These are phyloP conservation scores for Meira nashicola DNA, from an alignment of 1,284 basidiomycete species.

Conservation along the genomic window DNA sequence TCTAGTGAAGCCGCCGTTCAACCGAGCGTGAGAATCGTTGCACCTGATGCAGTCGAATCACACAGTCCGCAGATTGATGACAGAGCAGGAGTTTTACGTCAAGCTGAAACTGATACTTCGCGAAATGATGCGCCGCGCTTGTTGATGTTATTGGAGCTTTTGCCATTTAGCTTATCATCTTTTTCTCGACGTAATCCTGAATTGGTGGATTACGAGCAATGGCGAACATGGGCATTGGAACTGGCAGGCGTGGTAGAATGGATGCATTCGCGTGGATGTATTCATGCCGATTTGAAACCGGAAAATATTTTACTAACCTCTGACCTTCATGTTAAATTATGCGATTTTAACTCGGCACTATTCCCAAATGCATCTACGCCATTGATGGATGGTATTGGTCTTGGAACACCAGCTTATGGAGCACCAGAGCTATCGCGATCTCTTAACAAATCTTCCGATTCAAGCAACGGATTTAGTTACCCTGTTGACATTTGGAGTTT, in stretches of 20 bases:
- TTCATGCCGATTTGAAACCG: conserved; percentile 50
- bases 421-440: conserved; percentile 44
- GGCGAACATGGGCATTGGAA: conserved; percentile 41
- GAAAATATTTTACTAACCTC: conserved; percentile 45
- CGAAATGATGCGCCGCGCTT: conserved; percentile 35
- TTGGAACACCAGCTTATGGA: conserved; percentile 50
- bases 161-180: conserved; percentile 36
- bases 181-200: conserved; percentile 26
- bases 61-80: not conserved
- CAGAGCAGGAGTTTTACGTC: not conserved
- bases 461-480: conserved; percentile 26
- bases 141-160: conserved; percentile 46
- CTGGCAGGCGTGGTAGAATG: conserved; percentile 36
- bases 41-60: not conserved
- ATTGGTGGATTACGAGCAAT: conserved; percentile 33
- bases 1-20: not conserved
- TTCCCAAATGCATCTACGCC: conserved; percentile 38
- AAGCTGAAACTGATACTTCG: no score
- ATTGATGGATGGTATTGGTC: conserved; percentile 35
- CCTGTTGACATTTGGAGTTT: conserved; percentile 47
- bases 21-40: not conserved
- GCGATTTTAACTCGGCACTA: conserved; percentile 51
- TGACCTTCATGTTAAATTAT: conserved; percentile 41
- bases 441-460: not conserved
- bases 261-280: conserved; percentile 41